phyloP scores from a whole-genome alignment of 2,329 filamentous ascomycete genomes.

The Stagonosporopsis tanaceti region DNA sequence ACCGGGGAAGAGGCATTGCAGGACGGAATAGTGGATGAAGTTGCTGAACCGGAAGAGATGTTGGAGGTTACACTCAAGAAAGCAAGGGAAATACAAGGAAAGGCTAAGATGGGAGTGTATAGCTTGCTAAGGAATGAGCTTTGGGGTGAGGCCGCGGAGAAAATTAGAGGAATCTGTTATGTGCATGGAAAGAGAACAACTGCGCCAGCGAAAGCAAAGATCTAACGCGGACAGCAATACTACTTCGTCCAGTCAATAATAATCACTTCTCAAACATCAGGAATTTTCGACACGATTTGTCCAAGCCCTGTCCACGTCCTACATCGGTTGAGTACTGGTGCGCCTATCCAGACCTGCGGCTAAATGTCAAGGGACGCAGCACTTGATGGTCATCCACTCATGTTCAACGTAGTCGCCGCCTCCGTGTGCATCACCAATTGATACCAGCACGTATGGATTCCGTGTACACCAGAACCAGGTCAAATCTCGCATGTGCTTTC shows the following conservation, averaged over 20 bases:
- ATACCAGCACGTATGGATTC: too few relatives aligned
- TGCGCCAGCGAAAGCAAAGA: constrained; percentile 58
- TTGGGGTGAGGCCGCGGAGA: constrained; percentile 62
- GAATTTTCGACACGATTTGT: background rate
- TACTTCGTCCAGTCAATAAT: background rate
- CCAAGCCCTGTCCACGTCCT: too few relatives aligned
- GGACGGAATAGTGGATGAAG: constrained; percentile 63
- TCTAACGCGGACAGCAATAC: constrained; percentile 36
- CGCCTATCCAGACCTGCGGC: too few relatives aligned
- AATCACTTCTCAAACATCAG: too few relatives aligned
- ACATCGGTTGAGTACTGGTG: too few relatives aligned
- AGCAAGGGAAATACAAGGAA: constrained; percentile 54
- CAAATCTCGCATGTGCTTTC: too few relatives aligned
- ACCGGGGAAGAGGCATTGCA: constrained; percentile 60
- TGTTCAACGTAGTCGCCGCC: too few relatives aligned
- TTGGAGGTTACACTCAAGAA: constrained; percentile 56
- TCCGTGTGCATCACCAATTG: too few relatives aligned
- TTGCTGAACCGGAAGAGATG: constrained; percentile 58
- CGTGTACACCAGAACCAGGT: too few relatives aligned
- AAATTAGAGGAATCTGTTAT: constrained; percentile 62
- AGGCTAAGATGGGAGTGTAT: constrained; percentile 60
- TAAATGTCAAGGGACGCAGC: too few relatives aligned
- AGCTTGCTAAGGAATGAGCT: constrained; percentile 61
- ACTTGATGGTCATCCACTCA: too few relatives aligned
- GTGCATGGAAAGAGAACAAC: constrained; percentile 58